These are phyloP conservation scores for Cytospora piceae DNA, from an alignment of 2,329 filamentous ascomycete genomes.

Conservation along the genomic window DNA sequence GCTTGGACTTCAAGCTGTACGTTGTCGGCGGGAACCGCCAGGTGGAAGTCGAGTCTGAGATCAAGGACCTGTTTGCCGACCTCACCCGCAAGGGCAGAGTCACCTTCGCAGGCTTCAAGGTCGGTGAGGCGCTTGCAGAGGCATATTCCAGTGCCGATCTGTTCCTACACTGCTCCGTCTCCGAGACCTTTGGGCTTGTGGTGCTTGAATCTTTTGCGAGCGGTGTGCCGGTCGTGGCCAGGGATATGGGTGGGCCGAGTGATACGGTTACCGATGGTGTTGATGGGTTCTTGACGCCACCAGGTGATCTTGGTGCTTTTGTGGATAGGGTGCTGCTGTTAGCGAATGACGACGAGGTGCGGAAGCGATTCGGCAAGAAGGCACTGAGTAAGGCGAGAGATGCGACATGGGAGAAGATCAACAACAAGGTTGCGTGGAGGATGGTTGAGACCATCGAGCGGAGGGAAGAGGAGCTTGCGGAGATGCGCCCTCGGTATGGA, in stretches of 20 bases:
- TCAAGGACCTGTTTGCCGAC: conserved; percentile 61
- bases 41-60: conserved; percentile 61
- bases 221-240: conserved; percentile 68
- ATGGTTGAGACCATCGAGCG: conserved; percentile 59
- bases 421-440: conserved; percentile 69
- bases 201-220: conserved; percentile 74
- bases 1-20: conserved; percentile 64
- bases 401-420: conserved; percentile 73
- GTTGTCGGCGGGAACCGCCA: conserved; percentile 72
- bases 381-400: conserved; percentile 62
- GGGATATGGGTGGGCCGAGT: conserved; percentile 70
- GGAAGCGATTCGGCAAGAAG: conserved; percentile 49
- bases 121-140: conserved; percentile 63
- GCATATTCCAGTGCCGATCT: conserved; percentile 70
- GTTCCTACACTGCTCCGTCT: conserved; percentile 73
- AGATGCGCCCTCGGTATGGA: conserved; percentile 35
- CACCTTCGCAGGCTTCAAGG: conserved; percentile 68
- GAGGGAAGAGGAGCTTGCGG: conserved; percentile 42
- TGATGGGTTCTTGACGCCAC: conserved; percentile 64
- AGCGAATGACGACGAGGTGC: conserved; percentile 48
- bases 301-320: conserved; percentile 62
- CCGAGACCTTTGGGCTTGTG: conserved; percentile 73
- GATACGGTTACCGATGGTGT: conserved; percentile 65
- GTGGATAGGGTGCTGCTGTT: conserved; percentile 57
- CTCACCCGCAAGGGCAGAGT: conserved; percentile 56